Conservation (phyloP, 305 asterid genomes). For the Euphrasia arctica region DNA sequence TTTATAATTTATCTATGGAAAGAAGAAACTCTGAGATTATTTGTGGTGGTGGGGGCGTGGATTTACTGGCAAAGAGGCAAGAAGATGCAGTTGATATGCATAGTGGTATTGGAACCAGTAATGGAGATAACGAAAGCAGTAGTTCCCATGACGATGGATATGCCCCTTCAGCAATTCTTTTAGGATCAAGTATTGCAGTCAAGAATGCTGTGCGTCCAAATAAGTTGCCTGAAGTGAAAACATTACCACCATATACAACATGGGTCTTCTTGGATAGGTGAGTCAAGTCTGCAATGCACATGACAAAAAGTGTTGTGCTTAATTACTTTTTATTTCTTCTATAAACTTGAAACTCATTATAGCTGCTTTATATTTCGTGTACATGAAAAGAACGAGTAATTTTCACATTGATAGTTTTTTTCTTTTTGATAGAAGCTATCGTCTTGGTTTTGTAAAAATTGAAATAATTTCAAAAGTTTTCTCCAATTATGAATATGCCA, state of each 20-base stretch:
- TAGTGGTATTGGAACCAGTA: slow-evolving; percentile 62
- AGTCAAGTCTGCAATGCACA: slow-evolving; percentile 31
- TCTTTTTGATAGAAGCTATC: slow-evolving; percentile 9
- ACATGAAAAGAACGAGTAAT: background rate
- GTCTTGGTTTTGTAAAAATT: background rate
- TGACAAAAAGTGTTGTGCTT: slow-evolving; percentile 16
- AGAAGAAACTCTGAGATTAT: slow-evolving; percentile 48
- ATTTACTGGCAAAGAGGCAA: slow-evolving; percentile 83
- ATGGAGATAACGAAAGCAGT: slow-evolving; percentile 65
- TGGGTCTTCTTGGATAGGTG: slow-evolving; percentile 93
- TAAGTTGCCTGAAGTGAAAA: slow-evolving; percentile 69
- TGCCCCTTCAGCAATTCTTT: slow-evolving; percentile 78
- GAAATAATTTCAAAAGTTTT: no score
- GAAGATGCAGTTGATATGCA: slow-evolving; percentile 83
- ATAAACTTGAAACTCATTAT: slow-evolving; percentile 8
- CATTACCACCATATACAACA: slow-evolving; percentile 73
- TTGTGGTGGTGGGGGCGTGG: slow-evolving; percentile 46
- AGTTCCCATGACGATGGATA: slow-evolving; percentile 79
- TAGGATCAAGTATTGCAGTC: slow-evolving; percentile 86
- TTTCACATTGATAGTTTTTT: slow-evolving; percentile 12
- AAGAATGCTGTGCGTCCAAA: slow-evolving; percentile 94
- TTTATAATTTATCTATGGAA: slow-evolving; percentile 54
- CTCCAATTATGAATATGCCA: no score
- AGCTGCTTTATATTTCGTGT: slow-evolving; percentile 14
- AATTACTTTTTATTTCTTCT: slow-evolving; percentile 13